These are phyloP conservation scores for Ceratonia siliqua DNA, from an alignment of 306 rosid genomes.

Conservation along the genomic window DNA sequence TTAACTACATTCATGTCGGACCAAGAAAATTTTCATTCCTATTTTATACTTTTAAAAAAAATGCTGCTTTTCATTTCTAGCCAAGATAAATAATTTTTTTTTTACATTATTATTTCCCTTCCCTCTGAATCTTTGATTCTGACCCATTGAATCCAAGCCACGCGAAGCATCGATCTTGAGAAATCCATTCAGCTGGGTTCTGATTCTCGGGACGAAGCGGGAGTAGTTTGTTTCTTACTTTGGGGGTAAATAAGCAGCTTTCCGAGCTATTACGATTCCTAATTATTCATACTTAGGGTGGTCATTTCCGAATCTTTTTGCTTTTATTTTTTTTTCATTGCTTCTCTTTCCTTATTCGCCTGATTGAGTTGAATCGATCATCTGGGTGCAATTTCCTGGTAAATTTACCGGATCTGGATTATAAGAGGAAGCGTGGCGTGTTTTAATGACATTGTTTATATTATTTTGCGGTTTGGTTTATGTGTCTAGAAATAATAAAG, in stretches of 20 bases:
- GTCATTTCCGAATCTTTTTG: not conserved
- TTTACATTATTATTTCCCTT: not conserved
- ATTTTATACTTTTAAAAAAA: not conserved
- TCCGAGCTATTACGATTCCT: not conserved
- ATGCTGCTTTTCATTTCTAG: not conserved
- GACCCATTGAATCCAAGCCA: not conserved
- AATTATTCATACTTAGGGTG: not conserved
- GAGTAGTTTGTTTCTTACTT: not conserved
- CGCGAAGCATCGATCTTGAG: not conserved
- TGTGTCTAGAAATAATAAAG: not conserved
- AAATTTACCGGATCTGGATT: conserved; percentile 22
- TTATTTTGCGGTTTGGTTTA: not conserved
- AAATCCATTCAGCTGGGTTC: not conserved
- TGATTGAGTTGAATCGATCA: conserved; percentile 5
- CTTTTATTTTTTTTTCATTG: not conserved
- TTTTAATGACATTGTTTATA: not conserved
- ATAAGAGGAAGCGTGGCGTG: not conserved
- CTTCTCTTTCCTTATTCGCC: not conserved
- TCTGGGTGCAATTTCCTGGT: not conserved
- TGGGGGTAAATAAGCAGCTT: conserved; percentile 6
- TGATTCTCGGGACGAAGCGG: not conserved
- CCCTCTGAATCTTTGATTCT: not conserved
- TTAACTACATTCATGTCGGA: not conserved
- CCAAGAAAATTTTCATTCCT: not conserved
- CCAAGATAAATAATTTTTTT: not conserved